Evolutionary conservation across 2,329 filamentous ascomycete species (phyloP), one percentile per base, ranked within the genome.

Genomic region (Fusarium pseudograminearum): DNA sequence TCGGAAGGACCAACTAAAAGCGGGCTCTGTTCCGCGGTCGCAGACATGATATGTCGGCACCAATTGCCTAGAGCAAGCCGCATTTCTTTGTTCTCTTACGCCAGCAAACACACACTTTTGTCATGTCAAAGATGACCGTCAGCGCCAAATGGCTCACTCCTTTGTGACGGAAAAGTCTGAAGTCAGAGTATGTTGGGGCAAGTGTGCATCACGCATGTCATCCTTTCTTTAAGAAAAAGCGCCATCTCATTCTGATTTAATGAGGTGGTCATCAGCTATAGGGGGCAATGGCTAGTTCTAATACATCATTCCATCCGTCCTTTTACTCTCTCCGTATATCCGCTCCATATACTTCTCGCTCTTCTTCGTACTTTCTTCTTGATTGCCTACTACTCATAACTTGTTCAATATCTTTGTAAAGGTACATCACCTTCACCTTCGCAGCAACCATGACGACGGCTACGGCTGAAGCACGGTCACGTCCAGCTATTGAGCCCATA

Each of bases 71-170:
- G 61, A 52, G 51, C 68, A 71, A 67, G 57, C 61, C 73, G 60
- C 58, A 44, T 65, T 71, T 74, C 73, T 74, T 74, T 74, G 73
- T 75, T 74, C 69, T 74, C 55, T 30, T 53, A 34, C 48, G 24
- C 44, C 71, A 68, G 61, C 73, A 73, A 74, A 73, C 71, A 73
- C 56, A 65, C 46, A 51, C 53, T 52, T 47, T 60, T 52, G 38
- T 46, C 48, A 44, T 45, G 56, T 72, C 58, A 65, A 70, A 63
- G 64, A 59, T 50, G 42, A 46, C 36, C 26, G 20, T 26, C 61
- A 61, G 51, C 53, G 46, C 58, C 61, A 61, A 56, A 57, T 44
- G 48, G 55, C 59, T 65, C 50, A 72, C 62, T 75, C 33, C 51
- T 60, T 44, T 56, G 61, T 50, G 46, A 46, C 38, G 36, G 48